Evolutionary conservation across 208 protist genomes (phyloP).

Genomic region (Trypanosoma cruzi): DNA sequence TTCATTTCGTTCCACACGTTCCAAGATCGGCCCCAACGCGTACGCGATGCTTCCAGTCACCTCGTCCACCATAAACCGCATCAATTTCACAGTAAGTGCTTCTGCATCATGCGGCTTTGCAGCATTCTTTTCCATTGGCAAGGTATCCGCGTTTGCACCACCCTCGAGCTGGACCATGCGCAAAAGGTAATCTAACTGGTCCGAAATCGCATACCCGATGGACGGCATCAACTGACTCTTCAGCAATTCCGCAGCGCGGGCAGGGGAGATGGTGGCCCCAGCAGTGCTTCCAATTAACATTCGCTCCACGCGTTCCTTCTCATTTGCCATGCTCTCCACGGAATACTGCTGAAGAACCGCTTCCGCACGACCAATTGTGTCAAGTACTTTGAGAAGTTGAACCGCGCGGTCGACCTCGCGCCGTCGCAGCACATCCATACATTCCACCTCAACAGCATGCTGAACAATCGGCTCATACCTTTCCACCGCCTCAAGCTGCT

Average conservation of each 20-base stretch:
- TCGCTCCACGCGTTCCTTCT: slow-evolving; percentile 30
- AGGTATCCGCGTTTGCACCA: background rate
- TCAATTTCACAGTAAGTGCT: slow-evolving; percentile 7
- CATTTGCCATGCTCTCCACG: slow-evolving; percentile 30
- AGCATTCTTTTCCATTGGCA: slow-evolving; percentile 1
- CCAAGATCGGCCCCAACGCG: slow-evolving; percentile 24
- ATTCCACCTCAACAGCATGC: slow-evolving; percentile 61
- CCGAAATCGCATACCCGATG: slow-evolving; percentile 22
- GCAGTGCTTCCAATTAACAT: slow-evolving; percentile 16
- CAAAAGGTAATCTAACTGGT: slow-evolving; percentile 35
- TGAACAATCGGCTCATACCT: slow-evolving; percentile 64
- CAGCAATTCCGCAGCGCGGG: slow-evolving; percentile 27
- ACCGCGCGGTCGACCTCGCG: slow-evolving; percentile 48
- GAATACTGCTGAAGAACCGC: slow-evolving; percentile 61
- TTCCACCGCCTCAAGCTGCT: slow-evolving; percentile 49
- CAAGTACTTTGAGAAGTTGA: slow-evolving; percentile 53
- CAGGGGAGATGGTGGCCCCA: slow-evolving; percentile 9
- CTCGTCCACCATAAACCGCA: slow-evolving; percentile 28
- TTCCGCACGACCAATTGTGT: slow-evolving; percentile 62
- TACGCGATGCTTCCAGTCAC: slow-evolving; percentile 12
- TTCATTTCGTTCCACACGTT: slow-evolving; percentile 24
- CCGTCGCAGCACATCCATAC: slow-evolving; percentile 39
- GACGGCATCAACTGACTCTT: slow-evolving; percentile 28
- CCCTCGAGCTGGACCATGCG: background rate
- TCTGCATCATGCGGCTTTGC: slow-evolving; percentile 2